Base-by-base conservation (phyloP, 371 early-diverging fungal genomes). In the Batrachochytrium dendrobatidis region DNA sequence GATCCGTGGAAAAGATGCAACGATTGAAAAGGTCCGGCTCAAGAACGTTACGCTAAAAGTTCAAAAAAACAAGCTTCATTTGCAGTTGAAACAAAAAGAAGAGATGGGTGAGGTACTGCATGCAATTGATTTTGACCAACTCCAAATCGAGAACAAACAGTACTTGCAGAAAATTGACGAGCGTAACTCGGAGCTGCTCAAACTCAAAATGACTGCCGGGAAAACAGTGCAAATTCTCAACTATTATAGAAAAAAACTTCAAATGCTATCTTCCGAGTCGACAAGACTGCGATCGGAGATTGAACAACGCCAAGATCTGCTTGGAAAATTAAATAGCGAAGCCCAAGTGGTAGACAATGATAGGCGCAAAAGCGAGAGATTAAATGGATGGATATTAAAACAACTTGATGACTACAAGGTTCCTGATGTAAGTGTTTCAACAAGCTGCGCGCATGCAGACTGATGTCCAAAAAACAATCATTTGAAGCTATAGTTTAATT, bases 21-120 rank as follows among this genome's bases (percentile, higher is more conserved):
- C 76, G n/a, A 75, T 81, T 45, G 80, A 77, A 53, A 81, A 81
- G 62, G 61, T 75, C 10, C 73, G 82, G 15, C 69, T 81, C 20
- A 81, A 81, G 58, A 81, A 80, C 61, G 69, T 70, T 10, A 78
- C 79, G 8, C 60, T 81, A 33, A 78, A 77, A 51, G 67, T 70
- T 2, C 81, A 80, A 55, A 73, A 76, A 53, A 76, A 81, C 67
- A 81, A 79, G 55, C 67, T 81, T n/a, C 72, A 74, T 53, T 68
- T 71, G 22, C 81, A 81, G 54, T 67, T 79, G 17, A 70, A 71
- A 55, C 81, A 81, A 50, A 81, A 81, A 46, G 82, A 81, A 54
- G 82, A 81, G 62, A 81, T 81, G 81, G 82, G 82, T 45, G 81
- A 81, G 58, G 82, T 81, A 15, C 63, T 81, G 33, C 82, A 81